These are phyloP conservation scores for Talinum fruticosum DNA, from an alignment of 148 eudicot species.

Conservation along the genomic window DNA sequence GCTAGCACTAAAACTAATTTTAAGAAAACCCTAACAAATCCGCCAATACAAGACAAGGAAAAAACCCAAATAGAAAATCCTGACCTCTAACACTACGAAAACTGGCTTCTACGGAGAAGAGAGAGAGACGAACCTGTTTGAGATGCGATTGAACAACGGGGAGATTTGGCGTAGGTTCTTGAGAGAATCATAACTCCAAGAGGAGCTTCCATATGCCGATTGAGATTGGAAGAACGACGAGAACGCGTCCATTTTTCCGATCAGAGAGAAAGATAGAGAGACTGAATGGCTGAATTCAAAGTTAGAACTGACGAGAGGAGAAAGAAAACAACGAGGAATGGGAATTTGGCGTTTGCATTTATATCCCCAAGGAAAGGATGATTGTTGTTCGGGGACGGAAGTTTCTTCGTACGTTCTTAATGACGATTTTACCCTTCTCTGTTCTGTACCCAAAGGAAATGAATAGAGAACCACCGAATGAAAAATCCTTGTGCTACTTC, in stretches of 20 bases:
- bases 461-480: too few species aligned
- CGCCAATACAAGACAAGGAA: background rate
- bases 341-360: background rate
- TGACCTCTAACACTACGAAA: background rate
- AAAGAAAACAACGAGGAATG: background rate
- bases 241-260: conserved; percentile 53
- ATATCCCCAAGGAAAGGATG: background rate
- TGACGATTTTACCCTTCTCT: too few species aligned
- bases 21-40: background rate
- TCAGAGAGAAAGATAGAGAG: background rate
- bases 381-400: too few species aligned
- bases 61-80: background rate
- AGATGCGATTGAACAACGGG: conserved; percentile 75
- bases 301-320: background rate
- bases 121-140: conserved; percentile 52
- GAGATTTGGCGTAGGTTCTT: conserved; percentile 82
- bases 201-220: conserved; percentile 29
- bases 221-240: conserved; percentile 63
- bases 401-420: too few species aligned
- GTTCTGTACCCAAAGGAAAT: too few species aligned
- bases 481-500: too few species aligned
- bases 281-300: background rate
- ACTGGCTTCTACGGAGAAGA: background rate
- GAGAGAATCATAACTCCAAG: conserved; percentile 67
- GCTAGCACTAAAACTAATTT: background rate